phyloP scores from a whole-genome alignment of 2,329 filamentous ascomycete genomes.

The Verticillium zaregamsianum region DNA sequence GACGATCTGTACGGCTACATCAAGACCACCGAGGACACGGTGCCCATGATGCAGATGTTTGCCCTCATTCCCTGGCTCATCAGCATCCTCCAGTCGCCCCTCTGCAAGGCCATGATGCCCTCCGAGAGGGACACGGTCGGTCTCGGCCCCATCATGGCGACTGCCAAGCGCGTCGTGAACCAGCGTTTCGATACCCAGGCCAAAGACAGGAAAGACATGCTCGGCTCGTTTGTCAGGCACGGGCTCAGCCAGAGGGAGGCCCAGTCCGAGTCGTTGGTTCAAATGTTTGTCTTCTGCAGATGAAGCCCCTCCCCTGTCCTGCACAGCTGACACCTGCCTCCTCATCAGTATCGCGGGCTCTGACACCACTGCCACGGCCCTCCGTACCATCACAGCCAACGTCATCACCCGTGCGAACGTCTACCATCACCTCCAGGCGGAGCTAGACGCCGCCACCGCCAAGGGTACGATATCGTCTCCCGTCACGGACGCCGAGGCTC shows the following conservation, averaged over 20 bases:
- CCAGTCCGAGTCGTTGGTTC: conserved; percentile 55
- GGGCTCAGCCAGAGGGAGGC: conserved; percentile 22
- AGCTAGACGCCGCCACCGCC: conserved; percentile 34
- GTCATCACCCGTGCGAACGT: conserved; percentile 46
- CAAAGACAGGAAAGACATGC: conserved; percentile 18
- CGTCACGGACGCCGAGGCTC: conserved; percentile 28
- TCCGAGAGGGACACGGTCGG: conserved; percentile 40
- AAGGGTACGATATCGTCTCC: conserved; percentile 14
- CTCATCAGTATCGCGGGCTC: conserved; percentile 60
- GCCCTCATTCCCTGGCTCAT: conserved; percentile 60
- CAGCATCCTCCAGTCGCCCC: conserved; percentile 60
- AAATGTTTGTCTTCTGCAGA: conserved; percentile 20
- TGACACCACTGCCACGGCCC: conserved; percentile 52
- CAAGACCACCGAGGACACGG: conserved; percentile 32
- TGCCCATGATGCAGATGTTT: conserved; percentile 28
- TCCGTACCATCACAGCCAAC: conserved; percentile 49
- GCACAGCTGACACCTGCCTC: conserved; percentile 59
- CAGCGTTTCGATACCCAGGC: conserved; percentile 23
- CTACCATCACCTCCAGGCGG: conserved; percentile 36
- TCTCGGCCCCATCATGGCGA: conserved; percentile 64
- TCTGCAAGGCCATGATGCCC: conserved; percentile 66
- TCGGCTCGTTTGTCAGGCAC: conserved; percentile 31
- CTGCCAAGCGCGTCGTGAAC: conserved; percentile 54
- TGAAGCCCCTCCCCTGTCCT: conserved; percentile 44
- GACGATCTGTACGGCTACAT: conserved; percentile 43